Evolutionary conservation across 2,329 filamentous ascomycete species (phyloP).

Genomic region (Ophiocordyceps robertsii): DNA sequence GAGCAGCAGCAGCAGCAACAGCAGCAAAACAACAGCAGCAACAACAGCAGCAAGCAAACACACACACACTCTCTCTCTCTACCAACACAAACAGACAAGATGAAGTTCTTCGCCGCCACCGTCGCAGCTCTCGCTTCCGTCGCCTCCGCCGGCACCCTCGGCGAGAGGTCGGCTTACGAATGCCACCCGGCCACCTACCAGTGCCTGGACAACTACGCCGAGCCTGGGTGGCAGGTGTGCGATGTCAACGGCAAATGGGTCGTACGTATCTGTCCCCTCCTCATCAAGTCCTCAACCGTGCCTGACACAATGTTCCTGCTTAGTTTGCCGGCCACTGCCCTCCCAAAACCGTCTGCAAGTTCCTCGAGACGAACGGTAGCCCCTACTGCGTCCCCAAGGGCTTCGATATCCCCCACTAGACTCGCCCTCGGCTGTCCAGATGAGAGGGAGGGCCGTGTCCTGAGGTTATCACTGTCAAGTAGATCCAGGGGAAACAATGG

Average conservation of each 20-base stretch:
- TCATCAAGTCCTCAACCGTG: neutral
- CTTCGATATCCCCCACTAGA: too few relatives aligned
- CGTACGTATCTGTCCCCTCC: conserved; percentile 13
- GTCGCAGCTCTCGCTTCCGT: conserved; percentile 9
- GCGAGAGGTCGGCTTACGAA: neutral
- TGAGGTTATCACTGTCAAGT: too few relatives aligned
- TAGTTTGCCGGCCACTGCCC: conserved; percentile 21
- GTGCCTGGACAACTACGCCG: conserved; percentile 11
- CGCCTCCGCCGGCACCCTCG: conserved; percentile 5
- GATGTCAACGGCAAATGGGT: conserved; percentile 14
- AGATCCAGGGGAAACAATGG: too few relatives aligned
- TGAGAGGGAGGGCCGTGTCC: too few relatives aligned
- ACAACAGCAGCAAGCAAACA: too few relatives aligned
- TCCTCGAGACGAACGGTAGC: conserved; percentile 18
- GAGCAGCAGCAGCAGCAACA: neutral
- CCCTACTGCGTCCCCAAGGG: conserved; percentile 27
- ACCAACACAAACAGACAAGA: conserved; percentile 7
- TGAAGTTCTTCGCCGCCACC: conserved; percentile 17
- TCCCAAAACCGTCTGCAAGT: conserved; percentile 21
- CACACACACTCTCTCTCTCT: neutral
- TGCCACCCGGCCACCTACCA: conserved; percentile 22
- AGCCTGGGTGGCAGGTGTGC: conserved; percentile 20
- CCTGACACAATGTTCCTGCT: neutral
- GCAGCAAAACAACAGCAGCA: neutral
- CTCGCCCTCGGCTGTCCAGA: conserved; percentile 1